Conservation (phyloP, 1,139 yeast species). For the Yamadazyma triangularis region DNA sequence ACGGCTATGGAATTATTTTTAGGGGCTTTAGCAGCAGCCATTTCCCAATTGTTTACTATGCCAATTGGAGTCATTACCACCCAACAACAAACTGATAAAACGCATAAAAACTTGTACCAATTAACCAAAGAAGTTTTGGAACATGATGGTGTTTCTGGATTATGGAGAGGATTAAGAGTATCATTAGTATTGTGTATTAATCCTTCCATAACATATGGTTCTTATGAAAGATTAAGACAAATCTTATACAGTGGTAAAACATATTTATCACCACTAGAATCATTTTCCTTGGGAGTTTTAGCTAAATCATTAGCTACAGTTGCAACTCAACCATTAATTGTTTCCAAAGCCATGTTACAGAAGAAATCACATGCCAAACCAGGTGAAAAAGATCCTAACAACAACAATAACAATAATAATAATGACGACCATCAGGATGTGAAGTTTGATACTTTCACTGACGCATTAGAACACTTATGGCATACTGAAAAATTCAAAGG, state of each 20-base stretch:
- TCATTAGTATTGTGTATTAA: slow-evolving; percentile 74
- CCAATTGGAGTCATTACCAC: slow-evolving; percentile 83
- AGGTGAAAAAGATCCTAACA: slow-evolving; percentile 20
- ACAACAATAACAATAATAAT: too few species aligned
- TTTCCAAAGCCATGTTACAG: slow-evolving; percentile 79
- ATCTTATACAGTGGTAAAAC: slow-evolving; percentile 45
- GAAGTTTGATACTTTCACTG: slow-evolving; percentile 35
- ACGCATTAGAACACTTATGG: slow-evolving; percentile 44
- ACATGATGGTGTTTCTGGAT: slow-evolving; percentile 69
- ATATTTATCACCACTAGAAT: slow-evolving; percentile 58
- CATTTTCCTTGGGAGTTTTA: slow-evolving; percentile 70
- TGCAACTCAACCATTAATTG: slow-evolving; percentile 80
- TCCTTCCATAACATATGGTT: slow-evolving; percentile 86
- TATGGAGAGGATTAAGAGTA: slow-evolving; percentile 85
- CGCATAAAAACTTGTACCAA: slow-evolving; percentile 36
- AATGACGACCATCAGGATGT: too few species aligned
- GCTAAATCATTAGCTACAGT: slow-evolving; percentile 80
- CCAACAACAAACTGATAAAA: slow-evolving; percentile 67
- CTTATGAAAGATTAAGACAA: slow-evolving; percentile 66
- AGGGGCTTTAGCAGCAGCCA: slow-evolving; percentile 83
- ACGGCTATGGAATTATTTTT: slow-evolving; percentile 71
- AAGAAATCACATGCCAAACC: slow-evolving; percentile 29
- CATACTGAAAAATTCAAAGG: slow-evolving; percentile 35
- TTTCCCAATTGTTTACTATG: slow-evolving; percentile 78
- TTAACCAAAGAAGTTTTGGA: slow-evolving; percentile 53